Evolutionary conservation across 371 early-diverging fungal genomes (phyloP), one percentile per base, ranked within the genome.

Genomic region (Mucor indicus): DNA sequence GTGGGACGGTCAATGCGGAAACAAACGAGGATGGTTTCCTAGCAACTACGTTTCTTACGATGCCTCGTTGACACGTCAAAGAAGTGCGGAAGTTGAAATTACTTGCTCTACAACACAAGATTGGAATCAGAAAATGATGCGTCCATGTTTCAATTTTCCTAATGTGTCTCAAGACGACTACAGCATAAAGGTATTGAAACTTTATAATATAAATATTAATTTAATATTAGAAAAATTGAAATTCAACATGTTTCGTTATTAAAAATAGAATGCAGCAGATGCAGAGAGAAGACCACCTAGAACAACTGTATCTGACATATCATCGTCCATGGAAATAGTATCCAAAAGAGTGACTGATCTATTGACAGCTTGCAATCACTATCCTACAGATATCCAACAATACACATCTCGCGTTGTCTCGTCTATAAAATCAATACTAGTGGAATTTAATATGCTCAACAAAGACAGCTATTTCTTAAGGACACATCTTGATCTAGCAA

Each of bases 1-100:
- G 77, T 77, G 77, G 77, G 77, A 77, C 47, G 77, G 77, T 15
- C 44, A 57, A 17, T 67, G 61, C 13, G 64, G 61, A 36, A 66
- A 69, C 38, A 46, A 61, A 4, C 53, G 77, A 46, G 77, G 77
- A 7, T 77, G 77, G 75, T 77, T 77, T 48, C 77, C 77, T 20
- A 65, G 66, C 21, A 77, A 70, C 43, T 77, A 73, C 41, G 74
- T 77, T 19, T n/a, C n/a, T n/a, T n/a, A n/a, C n/a, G n/a, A n/a
- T n/a, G n/a, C n/a, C n/a, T n/a, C n/a, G n/a, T n/a, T n/a, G n/a
- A n/a, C n/a, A n/a, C n/a, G n/a, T n/a, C n/a, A n/a, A n/a, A n/a
- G n/a, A n/a, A n/a, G n/a, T n/a, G n/a, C n/a, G n/a, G n/a, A n/a
- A n/a, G n/a, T n/a, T n/a, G n/a, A n/a, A n/a, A n/a, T n/a, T n/a